A percentile compares a stretch with the other conserved stretches of the same genome.
Evolutionary conservation across 2,329 filamentous ascomycete genomes (phyloP).

Genomic region (Saccharata proteae): DNA sequence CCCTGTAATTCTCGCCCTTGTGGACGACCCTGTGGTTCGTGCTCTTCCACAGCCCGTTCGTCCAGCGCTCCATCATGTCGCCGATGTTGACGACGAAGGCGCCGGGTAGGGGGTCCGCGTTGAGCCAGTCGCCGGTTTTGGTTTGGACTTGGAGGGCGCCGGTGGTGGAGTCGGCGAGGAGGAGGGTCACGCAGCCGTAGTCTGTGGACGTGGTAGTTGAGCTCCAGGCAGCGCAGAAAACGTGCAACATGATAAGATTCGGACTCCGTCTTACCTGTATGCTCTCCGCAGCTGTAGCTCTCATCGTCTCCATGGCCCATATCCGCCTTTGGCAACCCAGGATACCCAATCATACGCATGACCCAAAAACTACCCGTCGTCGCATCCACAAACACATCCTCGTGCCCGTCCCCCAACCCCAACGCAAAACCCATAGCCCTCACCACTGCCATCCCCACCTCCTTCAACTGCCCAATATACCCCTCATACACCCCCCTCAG

Average conservation of each 20-base stretch:
- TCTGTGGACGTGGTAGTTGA: slow-evolving; percentile 23
- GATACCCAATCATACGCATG: slow-evolving; percentile 29
- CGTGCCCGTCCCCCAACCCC: slow-evolving; percentile 17
- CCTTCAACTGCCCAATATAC: slow-evolving; percentile 18
- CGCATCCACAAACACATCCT: slow-evolving; percentile 20
- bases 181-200: slow-evolving; percentile 36
- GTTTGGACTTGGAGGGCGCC: slow-evolving; percentile 31
- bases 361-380: slow-evolving; percentile 27
- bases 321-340: slow-evolving; percentile 14
- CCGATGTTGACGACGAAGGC: slow-evolving; percentile 39
- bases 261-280: slow-evolving; percentile 10
- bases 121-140: slow-evolving; percentile 32
- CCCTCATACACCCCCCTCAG: slow-evolving; percentile 20
- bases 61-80: slow-evolving; percentile 37
- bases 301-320: slow-evolving; percentile 10
- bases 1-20: slow-evolving; percentile 23
- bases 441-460: slow-evolving; percentile 22
- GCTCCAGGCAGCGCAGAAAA: slow-evolving; percentile 10
- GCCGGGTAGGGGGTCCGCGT: slow-evolving; percentile 31
- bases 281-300: slow-evolving; percentile 29
- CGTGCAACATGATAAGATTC: neutral
- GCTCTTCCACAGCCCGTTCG: slow-evolving; percentile 30
- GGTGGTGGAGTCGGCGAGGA: slow-evolving; percentile 32
- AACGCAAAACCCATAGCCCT: slow-evolving; percentile 28
- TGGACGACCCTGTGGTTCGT: slow-evolving; percentile 37